Evolutionary conservation across 352 stramenopile genomes (phyloP).

Genomic region (Albugo laibachii): DNA sequence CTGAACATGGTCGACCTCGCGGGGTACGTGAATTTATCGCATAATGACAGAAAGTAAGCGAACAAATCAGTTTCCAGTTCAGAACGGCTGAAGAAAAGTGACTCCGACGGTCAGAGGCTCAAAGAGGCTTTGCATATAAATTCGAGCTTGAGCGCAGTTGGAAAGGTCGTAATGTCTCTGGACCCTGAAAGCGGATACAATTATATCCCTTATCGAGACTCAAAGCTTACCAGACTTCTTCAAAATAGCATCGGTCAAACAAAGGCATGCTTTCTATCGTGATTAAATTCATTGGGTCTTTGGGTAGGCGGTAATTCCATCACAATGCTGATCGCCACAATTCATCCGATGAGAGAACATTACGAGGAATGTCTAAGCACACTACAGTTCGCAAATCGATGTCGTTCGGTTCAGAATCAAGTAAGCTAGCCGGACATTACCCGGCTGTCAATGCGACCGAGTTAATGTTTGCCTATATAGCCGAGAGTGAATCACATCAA

Average conservation of each 20-base stretch:
- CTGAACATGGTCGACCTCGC: slow-evolving; percentile 75
- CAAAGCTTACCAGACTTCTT: slow-evolving; percentile 60
- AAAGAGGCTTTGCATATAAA: slow-evolving; percentile 79
- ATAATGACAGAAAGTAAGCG: neutral
- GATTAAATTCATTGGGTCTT: too few relatives aligned
- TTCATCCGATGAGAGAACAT: slow-evolving; percentile 76
- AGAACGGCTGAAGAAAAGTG: slow-evolving; percentile 72
- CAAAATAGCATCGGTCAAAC: slow-evolving; percentile 62
- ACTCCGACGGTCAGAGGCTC: slow-evolving; percentile 63
- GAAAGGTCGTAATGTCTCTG: slow-evolving; percentile 76
- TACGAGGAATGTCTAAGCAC: slow-evolving; percentile 83
- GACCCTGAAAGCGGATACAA: slow-evolving; percentile 74
- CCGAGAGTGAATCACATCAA: slow-evolving; percentile 75
- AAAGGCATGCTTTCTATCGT: neutral
- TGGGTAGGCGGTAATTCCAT: slow-evolving; percentile 62
- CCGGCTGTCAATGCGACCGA: neutral
- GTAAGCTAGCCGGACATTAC: slow-evolving; percentile 4
- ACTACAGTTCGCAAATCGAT: slow-evolving; percentile 82
- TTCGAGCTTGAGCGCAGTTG: slow-evolving; percentile 61
- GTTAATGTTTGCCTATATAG: slow-evolving; percentile 3
- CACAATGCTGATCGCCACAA: slow-evolving; percentile 68
- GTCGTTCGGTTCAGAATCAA: slow-evolving; percentile 80
- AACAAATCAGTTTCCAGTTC: slow-evolving; percentile 15
- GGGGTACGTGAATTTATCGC: slow-evolving; percentile 9
- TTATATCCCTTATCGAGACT: slow-evolving; percentile 75